Conservation (phyloP, 305 asterid genomes). For the Nicotiana rustica region DNA sequence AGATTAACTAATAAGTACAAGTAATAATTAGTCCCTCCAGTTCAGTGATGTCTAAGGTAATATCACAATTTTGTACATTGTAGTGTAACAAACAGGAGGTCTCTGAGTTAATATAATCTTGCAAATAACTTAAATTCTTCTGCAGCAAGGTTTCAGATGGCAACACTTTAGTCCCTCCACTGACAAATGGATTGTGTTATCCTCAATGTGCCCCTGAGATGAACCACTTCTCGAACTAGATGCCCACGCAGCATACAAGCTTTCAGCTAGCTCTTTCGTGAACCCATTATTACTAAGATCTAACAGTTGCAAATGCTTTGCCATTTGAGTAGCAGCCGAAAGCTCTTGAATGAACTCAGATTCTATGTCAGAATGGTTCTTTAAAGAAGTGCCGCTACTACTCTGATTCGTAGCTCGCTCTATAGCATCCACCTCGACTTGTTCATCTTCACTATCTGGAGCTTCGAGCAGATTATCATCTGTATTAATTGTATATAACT, state of each 20-base stretch:
- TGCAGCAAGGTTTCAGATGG: slow-evolving; percentile 69
- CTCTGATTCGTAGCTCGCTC: slow-evolving; percentile 40
- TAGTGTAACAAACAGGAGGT: neutral
- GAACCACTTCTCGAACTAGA: slow-evolving; percentile 60
- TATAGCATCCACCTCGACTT: slow-evolving; percentile 40
- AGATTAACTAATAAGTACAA: neutral
- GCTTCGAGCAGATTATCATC: slow-evolving; percentile 59
- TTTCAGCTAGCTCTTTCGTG: slow-evolving; percentile 48
- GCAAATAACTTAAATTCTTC: slow-evolving; percentile 48
- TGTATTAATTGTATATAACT: slow-evolving; percentile 34
- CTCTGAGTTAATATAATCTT: neutral
- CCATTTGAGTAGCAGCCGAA: slow-evolving; percentile 50
- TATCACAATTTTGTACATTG: neutral
- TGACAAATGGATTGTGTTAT: slow-evolving; percentile 60
- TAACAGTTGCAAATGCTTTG: slow-evolving; percentile 55
- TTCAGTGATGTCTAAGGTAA: neutral
- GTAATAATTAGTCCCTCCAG: neutral
- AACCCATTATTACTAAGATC: slow-evolving; percentile 77
- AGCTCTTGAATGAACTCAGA: slow-evolving; percentile 55
- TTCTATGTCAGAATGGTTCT: slow-evolving; percentile 38
- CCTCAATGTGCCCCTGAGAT: slow-evolving; percentile 61
- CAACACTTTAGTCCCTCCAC: slow-evolving; percentile 71
- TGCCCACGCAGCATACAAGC: slow-evolving; percentile 64
- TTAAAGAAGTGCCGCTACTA: slow-evolving; percentile 35
- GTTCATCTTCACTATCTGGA: slow-evolving; percentile 86